Base-by-base conservation (phyloP, 2,329 filamentous ascomycete species). In the Phialophora chinensis region DNA sequence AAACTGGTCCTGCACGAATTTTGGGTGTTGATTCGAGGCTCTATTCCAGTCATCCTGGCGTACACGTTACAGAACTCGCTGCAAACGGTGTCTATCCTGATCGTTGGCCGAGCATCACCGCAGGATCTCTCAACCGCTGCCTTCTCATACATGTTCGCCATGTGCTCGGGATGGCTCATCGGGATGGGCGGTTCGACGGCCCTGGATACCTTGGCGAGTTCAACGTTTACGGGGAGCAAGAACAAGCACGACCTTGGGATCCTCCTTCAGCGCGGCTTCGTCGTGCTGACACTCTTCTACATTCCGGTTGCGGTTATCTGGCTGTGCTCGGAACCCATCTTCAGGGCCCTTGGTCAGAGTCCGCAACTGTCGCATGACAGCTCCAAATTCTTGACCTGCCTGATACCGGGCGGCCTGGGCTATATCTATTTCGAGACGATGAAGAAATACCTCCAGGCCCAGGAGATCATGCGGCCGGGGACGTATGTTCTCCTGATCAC, bases 61-160 rank as follows among this genome's bases (percentile, higher is more conserved):
- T 96, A 96, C 77, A 90, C 90, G 8, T 83, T 96, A 4, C 92
- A 96, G 62, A 96, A 94, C 76, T 93, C 90, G 4, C 81, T 96
- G 0, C 92, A 96, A 75, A 96, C 92, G 0, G 76, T 91, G 1
- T 95, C 91, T 0, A 91, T 96, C 4, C 80, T 96, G 54, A 88
- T 96, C 44, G 91, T 92, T 2, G 92, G 92, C 10, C 88, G 91
- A 2, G 81, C 92, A 0, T 93, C 90, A 0, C 89, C 92, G 0
- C 90, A 95, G 77, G 88, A 92, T 1, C 81, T 96, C 6, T 91
- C 92, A 0, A 91, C 90, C 0, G 90, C 91, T 0, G 92, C 92
- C 0, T 96, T 96, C 74, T 91, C 90, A 1, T 94, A 95, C 81
- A 96, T 96, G 92, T 96, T 96, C 72, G 92, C 92, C 62, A 93